Evolutionary conservation across 805 yeast species (phyloP).

Genomic region (Wickerhamomyces strasburgensis): DNA sequence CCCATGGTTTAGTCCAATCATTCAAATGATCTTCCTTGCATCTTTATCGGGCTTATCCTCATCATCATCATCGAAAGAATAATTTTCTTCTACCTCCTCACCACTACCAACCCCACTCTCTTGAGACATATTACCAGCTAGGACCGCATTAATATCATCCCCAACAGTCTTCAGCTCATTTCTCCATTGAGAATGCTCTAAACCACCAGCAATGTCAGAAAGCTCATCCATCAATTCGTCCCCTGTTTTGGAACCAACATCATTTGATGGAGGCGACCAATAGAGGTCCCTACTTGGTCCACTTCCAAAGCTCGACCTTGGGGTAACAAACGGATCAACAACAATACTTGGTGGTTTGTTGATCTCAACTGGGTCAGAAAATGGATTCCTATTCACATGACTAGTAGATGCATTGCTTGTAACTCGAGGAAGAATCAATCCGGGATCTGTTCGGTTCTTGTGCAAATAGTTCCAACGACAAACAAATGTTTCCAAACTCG

Average conservation of each 20-base stretch:
- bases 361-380: background rate
- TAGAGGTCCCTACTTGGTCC: conserved; percentile 7
- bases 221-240: conserved; percentile 11
- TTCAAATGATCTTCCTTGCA: conserved; percentile 7
- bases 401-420: background rate
- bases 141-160: conserved; percentile 9
- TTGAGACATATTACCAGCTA: background rate
- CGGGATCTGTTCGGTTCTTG: background rate
- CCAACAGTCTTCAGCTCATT: conserved; percentile 14
- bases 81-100: conserved; percentile 4
- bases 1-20: no score
- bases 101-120: conserved; percentile 2
- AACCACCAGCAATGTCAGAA: conserved; percentile 13
- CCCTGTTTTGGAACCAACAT: conserved; percentile 1
- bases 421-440: background rate
- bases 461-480: conserved; percentile 30
- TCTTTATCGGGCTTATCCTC: conserved; percentile 3
- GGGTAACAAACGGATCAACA: conserved; percentile 5
- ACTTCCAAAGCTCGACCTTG: conserved; percentile 4
- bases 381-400: background rate
- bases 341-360: background rate
- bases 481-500: conserved; percentile 31
- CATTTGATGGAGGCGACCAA: conserved; percentile 16
- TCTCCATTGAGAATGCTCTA: conserved; percentile 18
- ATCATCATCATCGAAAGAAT: conserved; percentile 3